A percentile compares a stretch with the other conserved stretches of the same genome.
These are phyloP conservation scores for Colletotrichum sp. DNA, from an alignment of 2,329 filamentous ascomycete species.

Conservation along the genomic window DNA sequence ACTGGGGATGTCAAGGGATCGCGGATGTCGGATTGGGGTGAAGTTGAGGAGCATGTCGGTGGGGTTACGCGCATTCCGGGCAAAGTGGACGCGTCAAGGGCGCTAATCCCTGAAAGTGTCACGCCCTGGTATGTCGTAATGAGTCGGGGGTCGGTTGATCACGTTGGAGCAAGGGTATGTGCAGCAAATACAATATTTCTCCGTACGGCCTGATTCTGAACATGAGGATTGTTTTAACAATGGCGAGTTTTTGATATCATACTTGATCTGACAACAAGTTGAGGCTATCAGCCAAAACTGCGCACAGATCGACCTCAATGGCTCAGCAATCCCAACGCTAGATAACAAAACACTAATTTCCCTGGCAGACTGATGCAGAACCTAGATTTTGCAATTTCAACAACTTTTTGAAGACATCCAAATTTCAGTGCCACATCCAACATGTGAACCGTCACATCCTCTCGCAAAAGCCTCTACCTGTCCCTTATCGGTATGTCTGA, in stretches of 20 bases:
- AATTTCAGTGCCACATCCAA: background rate
- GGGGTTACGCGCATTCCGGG: background rate
- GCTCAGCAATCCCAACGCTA: background rate
- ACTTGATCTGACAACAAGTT: background rate
- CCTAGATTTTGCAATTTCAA: background rate
- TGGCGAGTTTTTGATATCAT: background rate
- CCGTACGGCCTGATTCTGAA: background rate
- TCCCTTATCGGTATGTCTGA: background rate
- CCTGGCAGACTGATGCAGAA: background rate
- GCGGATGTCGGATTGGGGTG: background rate
- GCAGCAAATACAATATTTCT: fast-evolving
- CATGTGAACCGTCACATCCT: fast-evolving
- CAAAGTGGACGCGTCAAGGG: background rate
- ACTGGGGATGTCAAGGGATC: background rate
- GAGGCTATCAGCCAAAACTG: background rate
- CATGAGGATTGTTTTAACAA: background rate
- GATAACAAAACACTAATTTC: background rate
- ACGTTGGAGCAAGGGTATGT: background rate
- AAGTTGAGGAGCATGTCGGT: background rate
- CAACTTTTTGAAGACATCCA: background rate
- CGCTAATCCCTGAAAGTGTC: background rate
- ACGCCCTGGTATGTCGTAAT: background rate
- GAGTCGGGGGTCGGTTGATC: background rate
- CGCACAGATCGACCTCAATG: background rate
- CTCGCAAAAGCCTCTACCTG: background rate